Conservation (phyloP, 257 asterid genomes). For the Linaria vulgaris region DNA sequence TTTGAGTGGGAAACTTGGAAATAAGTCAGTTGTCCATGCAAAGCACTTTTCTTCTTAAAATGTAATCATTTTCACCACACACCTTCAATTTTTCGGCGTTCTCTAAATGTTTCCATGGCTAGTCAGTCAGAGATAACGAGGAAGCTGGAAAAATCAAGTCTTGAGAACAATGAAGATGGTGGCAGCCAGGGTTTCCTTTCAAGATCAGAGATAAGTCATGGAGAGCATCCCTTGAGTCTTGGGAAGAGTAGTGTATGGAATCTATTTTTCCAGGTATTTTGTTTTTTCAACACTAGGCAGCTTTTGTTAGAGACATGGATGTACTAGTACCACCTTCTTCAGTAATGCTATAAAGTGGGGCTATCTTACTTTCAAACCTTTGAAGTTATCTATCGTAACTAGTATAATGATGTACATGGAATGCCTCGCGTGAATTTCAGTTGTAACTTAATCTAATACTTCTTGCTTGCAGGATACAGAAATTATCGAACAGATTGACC, state of each 20-base stretch:
- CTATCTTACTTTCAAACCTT: slow-evolving; percentile 13
- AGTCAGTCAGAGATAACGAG: slow-evolving; percentile 94
- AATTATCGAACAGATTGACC: slow-evolving; percentile 87
- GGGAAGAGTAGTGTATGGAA: slow-evolving; percentile 94
- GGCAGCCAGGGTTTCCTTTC: slow-evolving; percentile 73
- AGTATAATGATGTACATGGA: not conserved
- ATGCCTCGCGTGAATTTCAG: slow-evolving; percentile 19
- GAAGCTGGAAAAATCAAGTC: slow-evolving; percentile 75
- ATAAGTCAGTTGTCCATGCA: slow-evolving; percentile 5
- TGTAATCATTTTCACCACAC: slow-evolving; percentile 25
- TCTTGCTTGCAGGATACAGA: slow-evolving; percentile 63
- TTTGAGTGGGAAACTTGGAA: slow-evolving; percentile 20
- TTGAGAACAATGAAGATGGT: slow-evolving; percentile 51
- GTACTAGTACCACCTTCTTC: slow-evolving; percentile 6
- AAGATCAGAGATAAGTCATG: slow-evolving; percentile 81
- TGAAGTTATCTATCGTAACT: slow-evolving; percentile 15
- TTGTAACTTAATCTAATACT: slow-evolving; percentile 22
- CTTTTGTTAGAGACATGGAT: slow-evolving; percentile 2
- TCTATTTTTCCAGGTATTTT: slow-evolving; percentile 82
- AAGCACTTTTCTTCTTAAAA: slow-evolving; percentile 22
- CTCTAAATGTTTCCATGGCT: slow-evolving; percentile 83
- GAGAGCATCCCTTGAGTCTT: slow-evolving; percentile 92
- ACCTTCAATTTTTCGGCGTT: slow-evolving; percentile 39
- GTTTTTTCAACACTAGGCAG: not conserved
- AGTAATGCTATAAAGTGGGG: slow-evolving; percentile 4